Evolutionary conservation across 2,329 filamentous ascomycete species (phyloP).

Genomic region (Colletotrichum zoysiae): DNA sequence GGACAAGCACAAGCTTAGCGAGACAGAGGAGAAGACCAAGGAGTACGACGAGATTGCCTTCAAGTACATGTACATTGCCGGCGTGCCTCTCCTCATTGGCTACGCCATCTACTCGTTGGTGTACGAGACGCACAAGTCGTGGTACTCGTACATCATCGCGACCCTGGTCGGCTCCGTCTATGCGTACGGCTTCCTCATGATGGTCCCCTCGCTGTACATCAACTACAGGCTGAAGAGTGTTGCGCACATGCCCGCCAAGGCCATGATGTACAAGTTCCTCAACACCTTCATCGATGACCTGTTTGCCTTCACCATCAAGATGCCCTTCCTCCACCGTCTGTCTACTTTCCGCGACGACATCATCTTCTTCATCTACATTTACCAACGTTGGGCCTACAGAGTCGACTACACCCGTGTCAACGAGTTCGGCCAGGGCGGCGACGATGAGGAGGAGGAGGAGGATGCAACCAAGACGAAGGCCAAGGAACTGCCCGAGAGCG

Average conservation of each 20-base stretch:
- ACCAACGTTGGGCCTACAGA: conserved; percentile 93
- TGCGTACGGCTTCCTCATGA: conserved; percentile 98
- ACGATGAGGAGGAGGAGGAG: conserved; percentile 77
- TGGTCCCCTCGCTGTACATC: conserved; percentile 97
- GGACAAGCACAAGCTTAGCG: conserved; percentile 95
- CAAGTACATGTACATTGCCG: conserved; percentile 93
- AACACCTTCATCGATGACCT: conserved; percentile 99
- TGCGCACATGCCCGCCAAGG: conserved; percentile 95
- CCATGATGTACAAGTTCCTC: conserved; percentile 98
- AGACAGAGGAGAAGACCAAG: conserved; percentile 97
- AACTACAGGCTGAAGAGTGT: conserved; percentile 97
- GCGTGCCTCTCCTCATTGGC: conserved; percentile 87
- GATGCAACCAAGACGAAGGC: conserved; percentile 54
- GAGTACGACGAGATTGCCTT: conserved; percentile 99
- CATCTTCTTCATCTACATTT: conserved; percentile 98
- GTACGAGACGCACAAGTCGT: conserved; percentile 96
- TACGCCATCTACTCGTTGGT: conserved; percentile 93
- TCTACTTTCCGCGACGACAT: conserved; percentile 95
- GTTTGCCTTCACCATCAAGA: conserved; percentile 99
- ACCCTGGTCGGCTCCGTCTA: conserved; percentile 97
- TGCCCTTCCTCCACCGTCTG: conserved; percentile 93
- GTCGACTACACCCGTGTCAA: conserved; percentile 93
- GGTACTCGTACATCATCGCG: conserved; percentile 96
- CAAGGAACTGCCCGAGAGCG: conserved; percentile 50
- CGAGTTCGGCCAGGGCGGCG: conserved; percentile 98